These are phyloP conservation scores for Hevea brasiliensis DNA, from an alignment of 345 rosid genomes.

Conservation along the genomic window DNA sequence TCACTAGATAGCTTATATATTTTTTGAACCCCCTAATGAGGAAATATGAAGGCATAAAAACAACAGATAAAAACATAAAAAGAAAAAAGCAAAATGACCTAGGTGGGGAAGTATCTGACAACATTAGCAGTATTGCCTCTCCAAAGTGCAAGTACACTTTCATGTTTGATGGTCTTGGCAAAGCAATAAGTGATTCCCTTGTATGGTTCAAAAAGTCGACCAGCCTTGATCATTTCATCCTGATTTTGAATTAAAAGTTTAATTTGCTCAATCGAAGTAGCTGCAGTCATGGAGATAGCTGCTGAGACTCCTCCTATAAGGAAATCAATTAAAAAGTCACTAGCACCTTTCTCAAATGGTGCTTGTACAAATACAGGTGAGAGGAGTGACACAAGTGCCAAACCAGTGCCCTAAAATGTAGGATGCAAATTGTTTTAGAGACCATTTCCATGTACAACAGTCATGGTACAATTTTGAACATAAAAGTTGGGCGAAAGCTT, in stretches of 20 bases:
- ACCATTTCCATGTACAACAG: constrained; percentile 1
- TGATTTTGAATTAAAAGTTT: constrained; percentile 36
- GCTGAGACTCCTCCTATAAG: constrained; percentile 36
- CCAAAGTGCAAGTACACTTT: constrained; percentile 30
- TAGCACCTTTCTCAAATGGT: constrained; percentile 30
- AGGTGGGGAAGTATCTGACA: constrained; percentile 37
- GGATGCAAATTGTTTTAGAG: not conserved
- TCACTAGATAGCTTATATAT: not conserved
- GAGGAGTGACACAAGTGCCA: not conserved
- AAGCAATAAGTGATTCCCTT: constrained; percentile 34
- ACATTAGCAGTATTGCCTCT: constrained; percentile 37
- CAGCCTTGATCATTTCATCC: constrained; percentile 36
- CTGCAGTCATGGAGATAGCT: constrained; percentile 34
- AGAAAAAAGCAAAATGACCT: constrained; percentile 11
- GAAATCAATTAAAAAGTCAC: constrained; percentile 28
- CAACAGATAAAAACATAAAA: not conserved
- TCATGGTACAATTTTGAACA: constrained; percentile 6
- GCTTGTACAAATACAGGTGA: constrained; percentile 28
- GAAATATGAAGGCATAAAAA: too few relatives aligned
- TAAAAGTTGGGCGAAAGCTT: constrained; percentile 41
- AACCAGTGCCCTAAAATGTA: constrained; percentile 4
- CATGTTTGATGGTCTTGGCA: constrained; percentile 30
- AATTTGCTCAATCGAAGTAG: constrained; percentile 34
- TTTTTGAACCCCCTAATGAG: not conserved
- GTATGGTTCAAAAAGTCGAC: constrained; percentile 30